These are phyloP conservation scores for Pontederia crassipes DNA, from an alignment of 176 grass and related monocot species.

Conservation along the genomic window DNA sequence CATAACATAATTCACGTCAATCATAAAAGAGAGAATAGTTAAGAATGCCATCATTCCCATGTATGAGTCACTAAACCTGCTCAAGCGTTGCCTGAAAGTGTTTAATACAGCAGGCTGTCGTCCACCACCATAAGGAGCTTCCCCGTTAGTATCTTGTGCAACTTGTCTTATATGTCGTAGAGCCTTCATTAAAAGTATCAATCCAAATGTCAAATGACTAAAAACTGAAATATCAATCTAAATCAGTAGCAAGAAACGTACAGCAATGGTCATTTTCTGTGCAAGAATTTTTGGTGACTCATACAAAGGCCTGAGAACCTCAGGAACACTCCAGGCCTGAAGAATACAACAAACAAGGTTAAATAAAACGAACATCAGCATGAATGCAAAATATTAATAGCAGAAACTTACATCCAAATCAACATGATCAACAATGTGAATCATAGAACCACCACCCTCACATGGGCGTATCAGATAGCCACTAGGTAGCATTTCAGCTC, in stretches of 20 bases:
- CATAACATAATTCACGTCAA: background rate
- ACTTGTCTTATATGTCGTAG: conserved; percentile 80
- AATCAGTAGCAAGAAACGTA: conserved; percentile 19
- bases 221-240: background rate
- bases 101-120: conserved; percentile 74
- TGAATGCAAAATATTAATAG: background rate
- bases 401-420: conserved; percentile 77
- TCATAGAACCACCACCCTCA: conserved; percentile 96
- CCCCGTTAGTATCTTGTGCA: conserved; percentile 73
- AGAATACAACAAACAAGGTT: background rate
- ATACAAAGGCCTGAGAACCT: conserved; percentile 79
- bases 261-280: conserved; percentile 85
- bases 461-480: conserved; percentile 95
- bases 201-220: background rate
- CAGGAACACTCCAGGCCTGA: conserved; percentile 86
- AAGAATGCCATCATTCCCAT: background rate
- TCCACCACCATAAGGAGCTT: conserved; percentile 63
- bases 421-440: conserved; percentile 98
- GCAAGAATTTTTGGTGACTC: conserved; percentile 90
- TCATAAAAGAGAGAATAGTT: background rate
- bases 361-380: background rate
- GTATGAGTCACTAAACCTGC: conserved; percentile 31
- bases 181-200: conserved; percentile 32
- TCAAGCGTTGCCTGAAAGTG: conserved; percentile 79
- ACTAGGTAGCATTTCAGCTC: conserved; percentile 87